Evolutionary conservation across 1,284 basidiomycete species (phyloP), one percentile per base, ranked within the genome.

Genomic region (Ustilago curta): DNA sequence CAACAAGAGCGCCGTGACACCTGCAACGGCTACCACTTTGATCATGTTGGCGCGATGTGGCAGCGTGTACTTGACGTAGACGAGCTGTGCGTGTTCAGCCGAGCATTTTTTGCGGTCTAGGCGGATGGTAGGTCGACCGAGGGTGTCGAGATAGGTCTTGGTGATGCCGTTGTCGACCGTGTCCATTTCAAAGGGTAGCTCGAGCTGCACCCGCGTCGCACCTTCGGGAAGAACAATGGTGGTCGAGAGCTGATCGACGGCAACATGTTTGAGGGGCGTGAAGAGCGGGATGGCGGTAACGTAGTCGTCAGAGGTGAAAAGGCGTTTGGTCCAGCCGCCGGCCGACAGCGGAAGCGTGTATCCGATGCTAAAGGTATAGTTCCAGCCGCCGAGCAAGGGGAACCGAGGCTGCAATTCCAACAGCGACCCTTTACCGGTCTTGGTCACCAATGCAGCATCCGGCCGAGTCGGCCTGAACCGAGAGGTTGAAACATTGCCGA

Each of bases 401-500:
- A 95, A 99, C 40, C 97, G 89, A 0, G 97, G 96, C 48, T 88
- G 88, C 48, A 99, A 84, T 80, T 98, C 94, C 3, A 84, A 79
- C 37, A 90, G 90, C 8, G 89, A 87, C 14, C 35, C 35, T 37
- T 37, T 37, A 37, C 35, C 35, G 89, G 86, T 49, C 77, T 72
- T 14, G 47, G 12, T 3, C 5, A 77, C 42, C 11, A 67, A 31
- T 11, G 16, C 32, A 1, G 77, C 65, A 11, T 74, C 35, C 3
- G 77, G 64, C 4, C 53, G 31, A 0, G 91, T 89, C 11, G 89
- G 87, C 25, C 93, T 91, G 80, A 99, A 90, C 61, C 88, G 89
- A 0, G 95, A 97, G 0, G 96, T 98, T 7, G 96, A 97, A 37
- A 99, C 95, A 85, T 99, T 99, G 51, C 97, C 97, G 76, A 95